phyloP scores from a whole-genome alignment of 2,329 filamentous ascomycete species.

The Torrubiella hemipterigena region DNA sequence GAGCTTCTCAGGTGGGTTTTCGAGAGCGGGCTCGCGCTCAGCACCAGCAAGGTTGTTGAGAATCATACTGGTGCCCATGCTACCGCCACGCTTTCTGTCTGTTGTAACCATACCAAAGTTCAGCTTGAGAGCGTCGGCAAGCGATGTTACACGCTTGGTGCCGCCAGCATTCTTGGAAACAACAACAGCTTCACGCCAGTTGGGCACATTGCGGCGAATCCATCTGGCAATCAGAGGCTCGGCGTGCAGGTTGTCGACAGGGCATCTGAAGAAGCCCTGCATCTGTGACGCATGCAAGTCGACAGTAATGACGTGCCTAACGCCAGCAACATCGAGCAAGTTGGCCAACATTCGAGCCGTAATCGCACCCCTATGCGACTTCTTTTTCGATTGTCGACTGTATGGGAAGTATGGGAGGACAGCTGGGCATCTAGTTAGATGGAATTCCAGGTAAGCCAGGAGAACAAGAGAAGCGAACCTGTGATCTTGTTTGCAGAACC shows the following conservation, averaged over 20 bases:
- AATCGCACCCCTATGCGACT: constrained; percentile 90
- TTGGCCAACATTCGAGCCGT: constrained; percentile 97
- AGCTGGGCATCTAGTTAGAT: constrained; percentile 33
- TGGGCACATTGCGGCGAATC: constrained; percentile 79
- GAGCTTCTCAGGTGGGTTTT: constrained; percentile 14
- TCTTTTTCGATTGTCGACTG: constrained; percentile 98
- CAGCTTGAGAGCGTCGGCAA: constrained; percentile 90
- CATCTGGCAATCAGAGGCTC: constrained; percentile 91
- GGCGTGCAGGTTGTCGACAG: constrained; percentile 93
- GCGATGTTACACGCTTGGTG: constrained; percentile 90
- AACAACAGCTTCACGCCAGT: constrained; percentile 86
- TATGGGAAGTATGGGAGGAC: constrained; percentile 97
- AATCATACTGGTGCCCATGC: constrained; percentile 69
- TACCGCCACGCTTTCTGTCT: constrained; percentile 53
- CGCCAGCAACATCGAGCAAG: constrained; percentile 80
- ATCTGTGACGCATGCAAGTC: constrained; percentile 97
- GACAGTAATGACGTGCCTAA: constrained; percentile 95
- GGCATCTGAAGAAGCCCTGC: constrained; percentile 98
- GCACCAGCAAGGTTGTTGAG: constrained; percentile 54
- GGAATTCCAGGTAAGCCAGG: constrained; percentile 1
- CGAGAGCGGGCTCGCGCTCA: constrained; percentile 32
- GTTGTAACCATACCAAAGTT: constrained; percentile 96
- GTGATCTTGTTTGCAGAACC: constrained; percentile 95
- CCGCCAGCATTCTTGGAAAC: constrained; percentile 98
- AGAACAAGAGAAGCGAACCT: constrained; percentile 36